Percentiles rank a stretch among this genome's conserved stretches.
phyloP scores from a whole-genome alignment of 306 rosid genomes.

The Rosa chinensis region DNA sequence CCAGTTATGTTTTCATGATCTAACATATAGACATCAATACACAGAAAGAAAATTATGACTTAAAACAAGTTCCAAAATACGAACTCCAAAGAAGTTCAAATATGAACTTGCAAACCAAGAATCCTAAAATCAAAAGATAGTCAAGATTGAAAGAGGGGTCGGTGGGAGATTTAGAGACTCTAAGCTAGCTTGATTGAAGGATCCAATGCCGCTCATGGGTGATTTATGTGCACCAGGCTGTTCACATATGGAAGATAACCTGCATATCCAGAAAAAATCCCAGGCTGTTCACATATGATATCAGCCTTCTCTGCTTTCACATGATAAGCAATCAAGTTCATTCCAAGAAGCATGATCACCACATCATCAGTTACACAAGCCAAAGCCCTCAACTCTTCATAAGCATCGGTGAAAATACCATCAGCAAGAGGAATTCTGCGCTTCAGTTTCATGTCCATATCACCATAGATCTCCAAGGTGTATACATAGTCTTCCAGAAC shows the following conservation, averaged over 20 bases:
- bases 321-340: constrained; percentile 15
- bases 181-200: constrained; percentile 5
- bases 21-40: neutral
- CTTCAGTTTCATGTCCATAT: constrained; percentile 31
- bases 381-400: constrained; percentile 21
- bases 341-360: constrained; percentile 24
- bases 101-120: neutral
- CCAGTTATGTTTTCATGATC: neutral
- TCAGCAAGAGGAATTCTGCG: constrained; percentile 11
- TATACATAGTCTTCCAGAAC: neutral
- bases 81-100: neutral
- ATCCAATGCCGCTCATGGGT: constrained; percentile 2
- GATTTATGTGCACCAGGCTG: constrained; percentile 20
- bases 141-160: neutral
- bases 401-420: neutral
- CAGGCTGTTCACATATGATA: constrained; percentile 36
- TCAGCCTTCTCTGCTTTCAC: constrained; percentile 13
- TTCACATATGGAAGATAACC: constrained; percentile 41
- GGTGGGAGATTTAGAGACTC: neutral
- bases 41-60: constrained; percentile 1
- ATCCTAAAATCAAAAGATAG: neutral
- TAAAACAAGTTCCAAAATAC: constrained; percentile 16
- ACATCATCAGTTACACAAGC: constrained; percentile 29
- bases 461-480: constrained; percentile 33
- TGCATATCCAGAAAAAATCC: neutral